Percentiles rank a stretch among this genome's conserved stretches.
These are phyloP conservation scores for Chloranthus sessilifolius DNA, from an alignment of 164 flowering plant species.

Conservation along the genomic window DNA sequence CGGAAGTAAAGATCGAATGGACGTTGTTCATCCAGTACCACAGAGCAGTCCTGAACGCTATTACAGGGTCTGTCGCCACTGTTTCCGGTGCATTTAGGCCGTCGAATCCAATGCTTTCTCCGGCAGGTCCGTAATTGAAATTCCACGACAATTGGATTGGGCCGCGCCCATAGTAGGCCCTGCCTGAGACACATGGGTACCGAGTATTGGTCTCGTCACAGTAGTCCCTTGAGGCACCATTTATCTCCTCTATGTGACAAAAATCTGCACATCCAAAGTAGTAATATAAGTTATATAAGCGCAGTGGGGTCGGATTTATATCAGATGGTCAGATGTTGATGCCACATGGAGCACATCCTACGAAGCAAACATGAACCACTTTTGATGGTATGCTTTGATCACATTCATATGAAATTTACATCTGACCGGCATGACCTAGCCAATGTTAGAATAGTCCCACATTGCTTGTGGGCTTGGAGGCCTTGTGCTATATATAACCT, in stretches of 20 bases:
- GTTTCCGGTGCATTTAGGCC: conserved; percentile 28
- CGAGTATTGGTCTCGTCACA: conserved; percentile 21
- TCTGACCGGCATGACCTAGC: no score
- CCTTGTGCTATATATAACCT: no score
- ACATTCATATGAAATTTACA: no score
- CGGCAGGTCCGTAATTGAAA: conserved; percentile 34
- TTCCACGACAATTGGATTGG: conserved; percentile 39
- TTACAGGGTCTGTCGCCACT: conserved; percentile 20
- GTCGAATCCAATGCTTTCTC: conserved; percentile 31
- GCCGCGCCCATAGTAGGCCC: conserved; percentile 29
- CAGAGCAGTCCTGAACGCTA: conserved; percentile 34
- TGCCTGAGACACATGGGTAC: conserved; percentile 26
- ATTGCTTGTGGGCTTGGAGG: no score
- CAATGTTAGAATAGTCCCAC: no score
- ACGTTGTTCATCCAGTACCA: conserved; percentile 41
- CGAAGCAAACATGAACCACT: no score
- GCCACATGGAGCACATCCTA: no score
- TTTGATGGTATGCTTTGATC: no score
- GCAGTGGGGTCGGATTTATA: no score
- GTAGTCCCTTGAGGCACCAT: conserved; percentile 24
- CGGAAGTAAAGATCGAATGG: conserved; percentile 22
- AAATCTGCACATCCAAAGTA: conserved; percentile 21
- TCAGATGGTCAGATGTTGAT: no score
- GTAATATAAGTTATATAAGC: no score
- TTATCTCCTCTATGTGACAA: conserved; percentile 36